Percentiles rank a stretch among this genome's conserved stretches.
These are phyloP conservation scores for Colletotrichum sp. DNA, from an alignment of 2,329 filamentous ascomycete species.

Conservation along the genomic window DNA sequence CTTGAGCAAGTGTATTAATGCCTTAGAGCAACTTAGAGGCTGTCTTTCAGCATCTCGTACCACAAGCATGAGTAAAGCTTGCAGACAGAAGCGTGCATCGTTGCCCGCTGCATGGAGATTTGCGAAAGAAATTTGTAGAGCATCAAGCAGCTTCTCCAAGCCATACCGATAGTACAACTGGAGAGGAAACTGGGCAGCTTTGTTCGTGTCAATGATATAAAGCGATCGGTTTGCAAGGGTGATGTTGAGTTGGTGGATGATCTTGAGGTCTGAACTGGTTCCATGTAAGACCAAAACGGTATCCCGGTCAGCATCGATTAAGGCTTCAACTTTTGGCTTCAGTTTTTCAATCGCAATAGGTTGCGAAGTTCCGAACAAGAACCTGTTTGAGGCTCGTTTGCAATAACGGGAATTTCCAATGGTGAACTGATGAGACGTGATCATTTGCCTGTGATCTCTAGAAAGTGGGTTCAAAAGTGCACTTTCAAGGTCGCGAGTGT, in stretches of 20 bases:
- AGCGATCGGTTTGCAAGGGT: conserved; percentile 12
- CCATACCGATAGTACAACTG: conserved; percentile 26
- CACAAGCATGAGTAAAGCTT: conserved; percentile 20
- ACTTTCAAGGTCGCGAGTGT: background rate
- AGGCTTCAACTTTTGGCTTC: background rate
- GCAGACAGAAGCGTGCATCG: conserved; percentile 29
- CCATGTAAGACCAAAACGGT: background rate
- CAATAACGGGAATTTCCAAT: background rate
- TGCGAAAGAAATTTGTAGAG: conserved; percentile 22
- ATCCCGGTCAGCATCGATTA: background rate
- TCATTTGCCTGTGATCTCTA: background rate
- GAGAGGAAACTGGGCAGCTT: conserved; percentile 27
- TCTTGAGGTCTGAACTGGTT: background rate
- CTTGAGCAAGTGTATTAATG: background rate
- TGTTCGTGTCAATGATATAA: conserved; percentile 28
- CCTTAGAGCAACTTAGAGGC: background rate
- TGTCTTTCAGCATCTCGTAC: background rate
- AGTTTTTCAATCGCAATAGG: conserved; percentile 9
- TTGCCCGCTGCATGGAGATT: conserved; percentile 29
- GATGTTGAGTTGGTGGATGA: conserved; percentile 2
- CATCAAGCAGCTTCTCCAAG: conserved; percentile 24
- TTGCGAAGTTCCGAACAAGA: conserved; percentile 7
- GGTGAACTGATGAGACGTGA: conserved; percentile 15
- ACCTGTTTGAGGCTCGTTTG: conserved; percentile 13
- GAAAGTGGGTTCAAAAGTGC: background rate